These are phyloP conservation scores for Quercus dentata DNA, from an alignment of 306 rosid genomes.

Conservation along the genomic window DNA sequence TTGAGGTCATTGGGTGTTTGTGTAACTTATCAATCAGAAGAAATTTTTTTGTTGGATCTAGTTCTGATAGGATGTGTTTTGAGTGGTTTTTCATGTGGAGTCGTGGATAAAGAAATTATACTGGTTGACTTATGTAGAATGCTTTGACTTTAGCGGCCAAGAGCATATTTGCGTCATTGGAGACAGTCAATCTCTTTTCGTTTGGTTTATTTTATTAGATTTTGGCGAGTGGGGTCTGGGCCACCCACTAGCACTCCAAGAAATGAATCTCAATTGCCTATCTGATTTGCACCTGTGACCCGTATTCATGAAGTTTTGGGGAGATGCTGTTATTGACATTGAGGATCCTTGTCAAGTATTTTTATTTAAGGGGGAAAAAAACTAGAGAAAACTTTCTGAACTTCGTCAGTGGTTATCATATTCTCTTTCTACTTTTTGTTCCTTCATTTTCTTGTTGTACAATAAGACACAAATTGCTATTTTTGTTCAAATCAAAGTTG, in stretches of 20 bases:
- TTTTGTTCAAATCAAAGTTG: neutral
- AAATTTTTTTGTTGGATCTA: neutral
- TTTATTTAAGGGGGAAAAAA: neutral
- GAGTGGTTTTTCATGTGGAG: neutral
- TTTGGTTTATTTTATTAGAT: neutral
- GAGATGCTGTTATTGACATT: neutral
- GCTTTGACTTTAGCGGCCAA: neutral
- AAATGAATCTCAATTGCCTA: neutral
- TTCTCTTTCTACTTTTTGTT: neutral
- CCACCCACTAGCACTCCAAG: neutral
- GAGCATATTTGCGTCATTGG: neutral
- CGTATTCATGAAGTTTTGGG: neutral
- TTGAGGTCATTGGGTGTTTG: too few species aligned
- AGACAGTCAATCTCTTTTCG: neutral
- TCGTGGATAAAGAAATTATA: neutral
- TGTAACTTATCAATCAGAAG: too few species aligned
- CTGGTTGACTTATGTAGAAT: neutral
- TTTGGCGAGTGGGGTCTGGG: neutral
- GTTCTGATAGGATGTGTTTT: neutral
- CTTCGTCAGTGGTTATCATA: neutral
- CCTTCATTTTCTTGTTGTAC: neutral
- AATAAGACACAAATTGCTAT: neutral
- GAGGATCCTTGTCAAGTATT: neutral
- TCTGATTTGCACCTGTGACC: neutral
- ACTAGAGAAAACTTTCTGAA: neutral